Conservation (phyloP, 345 rosid genomes). For the Draba incana region DNA sequence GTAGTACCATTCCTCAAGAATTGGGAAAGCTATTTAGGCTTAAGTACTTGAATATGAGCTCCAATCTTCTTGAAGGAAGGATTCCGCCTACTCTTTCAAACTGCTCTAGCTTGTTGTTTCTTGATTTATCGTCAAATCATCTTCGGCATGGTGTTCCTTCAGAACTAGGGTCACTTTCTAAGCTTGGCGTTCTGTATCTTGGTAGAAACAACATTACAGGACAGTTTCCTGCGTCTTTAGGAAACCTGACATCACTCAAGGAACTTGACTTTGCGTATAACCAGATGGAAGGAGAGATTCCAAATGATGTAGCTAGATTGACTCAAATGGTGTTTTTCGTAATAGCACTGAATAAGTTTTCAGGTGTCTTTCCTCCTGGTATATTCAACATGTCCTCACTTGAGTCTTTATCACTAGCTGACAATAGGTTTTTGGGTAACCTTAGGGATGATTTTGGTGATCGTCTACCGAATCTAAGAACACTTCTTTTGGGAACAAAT, state of each 20-base stretch:
- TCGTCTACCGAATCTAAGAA: conserved; percentile 33
- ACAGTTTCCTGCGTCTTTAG: conserved; percentile 28
- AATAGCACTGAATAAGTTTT: conserved; percentile 18
- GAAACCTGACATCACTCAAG: conserved; percentile 36
- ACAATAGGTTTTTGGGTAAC: conserved; percentile 27
- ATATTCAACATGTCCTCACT: conserved; percentile 36
- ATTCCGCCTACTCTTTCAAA: conserved; percentile 27
- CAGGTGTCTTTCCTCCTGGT: conserved; percentile 39
- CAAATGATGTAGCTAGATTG: conserved; percentile 28
- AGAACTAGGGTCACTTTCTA: conserved; percentile 28
- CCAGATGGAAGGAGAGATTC: conserved; percentile 32
- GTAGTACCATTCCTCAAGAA: conserved; percentile 30
- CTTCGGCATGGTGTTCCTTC: conserved; percentile 25
- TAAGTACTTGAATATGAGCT: conserved; percentile 32
- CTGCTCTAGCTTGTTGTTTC: conserved; percentile 28
- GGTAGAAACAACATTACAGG: conserved; percentile 25
- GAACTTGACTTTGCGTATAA: conserved; percentile 33
- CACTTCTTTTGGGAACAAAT: neutral
- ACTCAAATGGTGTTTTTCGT: conserved; percentile 24
- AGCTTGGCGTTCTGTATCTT: conserved; percentile 1
- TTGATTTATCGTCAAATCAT: conserved; percentile 33
- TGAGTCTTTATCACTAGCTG: conserved; percentile 10
- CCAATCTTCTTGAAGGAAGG: conserved; percentile 34
- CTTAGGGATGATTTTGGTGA: conserved; percentile 35
- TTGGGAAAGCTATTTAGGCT: conserved; percentile 35